phyloP scores from a whole-genome alignment of 2,329 filamentous ascomycete genomes.

The Xylariaceae sp. region DNA sequence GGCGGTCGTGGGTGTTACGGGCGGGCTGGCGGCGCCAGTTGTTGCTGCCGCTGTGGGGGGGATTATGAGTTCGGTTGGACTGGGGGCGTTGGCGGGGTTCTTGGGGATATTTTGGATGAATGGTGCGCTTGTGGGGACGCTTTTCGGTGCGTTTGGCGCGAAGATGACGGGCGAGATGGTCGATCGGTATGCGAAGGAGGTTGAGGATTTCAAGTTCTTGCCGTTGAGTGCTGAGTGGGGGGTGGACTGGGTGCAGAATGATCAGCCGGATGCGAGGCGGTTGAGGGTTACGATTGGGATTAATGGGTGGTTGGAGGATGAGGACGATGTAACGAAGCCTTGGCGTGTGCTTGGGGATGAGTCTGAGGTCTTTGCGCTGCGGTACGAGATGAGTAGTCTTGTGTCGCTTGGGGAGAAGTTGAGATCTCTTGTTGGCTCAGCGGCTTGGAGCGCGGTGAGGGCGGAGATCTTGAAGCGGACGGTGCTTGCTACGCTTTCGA shows the following conservation, averaged over 20 bases:
- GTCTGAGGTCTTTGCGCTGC: slow-evolving; percentile 78
- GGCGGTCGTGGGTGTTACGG: slow-evolving; percentile 85
- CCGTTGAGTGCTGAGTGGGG: slow-evolving; percentile 58
- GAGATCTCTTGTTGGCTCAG: slow-evolving; percentile 66
- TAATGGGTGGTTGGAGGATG: slow-evolving; percentile 78
- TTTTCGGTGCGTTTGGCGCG: slow-evolving; percentile 88
- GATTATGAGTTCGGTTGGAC: slow-evolving; percentile 78
- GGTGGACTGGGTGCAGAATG: slow-evolving; percentile 28
- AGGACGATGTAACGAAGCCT: slow-evolving; percentile 73
- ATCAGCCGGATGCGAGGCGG: slow-evolving; percentile 40
- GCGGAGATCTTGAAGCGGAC: slow-evolving; percentile 72
- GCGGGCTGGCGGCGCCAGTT: slow-evolving; percentile 83
- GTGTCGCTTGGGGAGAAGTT: slow-evolving; percentile 74
- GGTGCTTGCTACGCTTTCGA: slow-evolving; percentile 64
- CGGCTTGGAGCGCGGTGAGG: slow-evolving; percentile 73
- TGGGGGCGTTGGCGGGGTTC: slow-evolving; percentile 83
- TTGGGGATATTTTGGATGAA: slow-evolving; percentile 84
- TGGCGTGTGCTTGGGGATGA: slow-evolving; percentile 73
- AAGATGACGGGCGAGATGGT: slow-evolving; percentile 79
- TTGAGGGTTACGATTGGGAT: slow-evolving; percentile 81
- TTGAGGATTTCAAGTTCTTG: slow-evolving; percentile 78
- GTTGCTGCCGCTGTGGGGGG: slow-evolving; percentile 83
- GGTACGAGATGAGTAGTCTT: slow-evolving; percentile 78
- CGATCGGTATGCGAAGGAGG: slow-evolving; percentile 82
- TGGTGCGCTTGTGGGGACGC: slow-evolving; percentile 76